These are phyloP conservation scores for Paspalum notatum DNA, from an alignment of 176 grass and related monocot genomes.

Conservation along the genomic window DNA sequence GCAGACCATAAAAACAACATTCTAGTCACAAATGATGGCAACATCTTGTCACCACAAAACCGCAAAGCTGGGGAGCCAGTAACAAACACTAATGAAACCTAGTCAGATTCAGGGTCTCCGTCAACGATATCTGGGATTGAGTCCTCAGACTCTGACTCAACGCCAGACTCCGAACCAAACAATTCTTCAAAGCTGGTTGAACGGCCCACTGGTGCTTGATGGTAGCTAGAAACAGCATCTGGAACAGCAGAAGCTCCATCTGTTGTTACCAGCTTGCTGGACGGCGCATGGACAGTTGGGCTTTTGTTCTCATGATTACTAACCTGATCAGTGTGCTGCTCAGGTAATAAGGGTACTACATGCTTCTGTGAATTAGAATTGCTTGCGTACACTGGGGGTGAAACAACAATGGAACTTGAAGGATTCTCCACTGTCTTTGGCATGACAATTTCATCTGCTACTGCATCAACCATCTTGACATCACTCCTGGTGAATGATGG, in stretches of 20 bases:
- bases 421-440: constrained; percentile 25
- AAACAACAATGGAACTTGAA: constrained; percentile 18
- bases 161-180: constrained; percentile 54
- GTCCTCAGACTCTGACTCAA: constrained; percentile 47
- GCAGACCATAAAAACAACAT: too few relatives aligned
- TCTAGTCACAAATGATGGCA: too few relatives aligned
- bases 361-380: constrained; percentile 23
- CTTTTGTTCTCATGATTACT: constrained; percentile 27
- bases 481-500: constrained; percentile 30
- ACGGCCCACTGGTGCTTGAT: constrained; percentile 14
- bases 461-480: constrained; percentile 39
- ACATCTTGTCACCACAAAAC: too few relatives aligned
- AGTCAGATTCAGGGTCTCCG: constrained; percentile 69
- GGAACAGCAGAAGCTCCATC: neutral
- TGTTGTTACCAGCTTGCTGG: constrained; percentile 28
- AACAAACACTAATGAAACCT: neutral
- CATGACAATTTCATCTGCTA: constrained; percentile 28
- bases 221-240: constrained; percentile 2
- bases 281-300: neutral
- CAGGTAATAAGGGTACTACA: constrained; percentile 3
- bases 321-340: neutral
- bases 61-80: neutral
- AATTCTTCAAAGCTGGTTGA: constrained; percentile 31
- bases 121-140: constrained; percentile 64
- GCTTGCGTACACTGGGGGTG: neutral